These are phyloP conservation scores for Schizochytrium sp. DNA, from an alignment of 108 stramenopile genomes.

Conservation along the genomic window DNA sequence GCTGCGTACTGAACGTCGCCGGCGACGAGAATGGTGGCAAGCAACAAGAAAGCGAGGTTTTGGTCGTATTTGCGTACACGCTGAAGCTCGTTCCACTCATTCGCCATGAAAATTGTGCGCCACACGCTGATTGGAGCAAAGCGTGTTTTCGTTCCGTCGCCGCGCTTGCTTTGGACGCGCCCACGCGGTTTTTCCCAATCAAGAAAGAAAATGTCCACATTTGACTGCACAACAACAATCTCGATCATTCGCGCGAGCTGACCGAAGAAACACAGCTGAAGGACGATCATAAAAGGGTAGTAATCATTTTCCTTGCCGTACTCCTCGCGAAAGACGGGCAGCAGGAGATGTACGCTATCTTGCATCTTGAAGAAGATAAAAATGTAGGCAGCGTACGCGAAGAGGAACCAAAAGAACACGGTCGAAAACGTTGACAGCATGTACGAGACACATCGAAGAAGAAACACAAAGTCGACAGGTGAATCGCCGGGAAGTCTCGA, in stretches of 20 bases:
- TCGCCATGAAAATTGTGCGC: slow-evolving; percentile 58
- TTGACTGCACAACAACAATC: slow-evolving; percentile 46
- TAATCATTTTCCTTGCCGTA: slow-evolving; percentile 45
- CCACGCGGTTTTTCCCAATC: slow-evolving; percentile 61
- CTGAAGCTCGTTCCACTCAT: slow-evolving; percentile 64
- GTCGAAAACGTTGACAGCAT: neutral
- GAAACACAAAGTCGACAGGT: neutral
- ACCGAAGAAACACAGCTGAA: slow-evolving; percentile 47
- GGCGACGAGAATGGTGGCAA: slow-evolving; percentile 54
- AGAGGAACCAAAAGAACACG: slow-evolving; percentile 20
- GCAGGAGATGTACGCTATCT: slow-evolving; percentile 50
- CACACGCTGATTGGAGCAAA: slow-evolving; percentile 38
- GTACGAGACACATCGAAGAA: slow-evolving; percentile 36
- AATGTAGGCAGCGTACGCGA: neutral
- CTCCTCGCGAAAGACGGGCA: slow-evolving; percentile 50
- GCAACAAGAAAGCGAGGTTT: slow-evolving; percentile 44
- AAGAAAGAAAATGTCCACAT: slow-evolving; percentile 56
- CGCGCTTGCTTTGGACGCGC: neutral
- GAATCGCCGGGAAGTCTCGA: neutral
- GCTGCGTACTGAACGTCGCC: slow-evolving; percentile 54
- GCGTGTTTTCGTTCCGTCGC: neutral
- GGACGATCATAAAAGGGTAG: slow-evolving; percentile 39
- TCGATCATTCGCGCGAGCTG: slow-evolving; percentile 44
- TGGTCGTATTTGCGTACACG: slow-evolving; percentile 43
- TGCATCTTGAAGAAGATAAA: slow-evolving; percentile 72